Conservation (phyloP, 345 rosid species). For the Salix koriyanagi region DNA sequence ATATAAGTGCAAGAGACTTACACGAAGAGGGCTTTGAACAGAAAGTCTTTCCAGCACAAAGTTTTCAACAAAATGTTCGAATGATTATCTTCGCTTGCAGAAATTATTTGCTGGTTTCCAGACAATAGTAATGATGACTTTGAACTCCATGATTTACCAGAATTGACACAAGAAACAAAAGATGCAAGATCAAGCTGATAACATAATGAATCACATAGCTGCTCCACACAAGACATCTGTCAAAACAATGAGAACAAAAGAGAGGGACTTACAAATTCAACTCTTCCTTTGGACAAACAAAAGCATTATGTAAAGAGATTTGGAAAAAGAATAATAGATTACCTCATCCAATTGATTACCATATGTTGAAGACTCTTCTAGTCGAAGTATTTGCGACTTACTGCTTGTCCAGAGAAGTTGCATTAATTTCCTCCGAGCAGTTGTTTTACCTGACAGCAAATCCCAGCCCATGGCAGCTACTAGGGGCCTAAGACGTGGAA, state of each 20-base stretch:
- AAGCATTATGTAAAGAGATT: neutral
- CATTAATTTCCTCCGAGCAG: conserved; percentile 66
- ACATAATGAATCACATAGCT: conserved; percentile 79
- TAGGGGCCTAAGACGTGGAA: conserved; percentile 74
- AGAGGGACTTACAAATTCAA: neutral
- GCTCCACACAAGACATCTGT: conserved; percentile 83
- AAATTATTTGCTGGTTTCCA: conserved; percentile 40
- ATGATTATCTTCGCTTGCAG: conserved; percentile 43
- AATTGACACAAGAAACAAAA: conserved; percentile 79
- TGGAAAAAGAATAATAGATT: neutral
- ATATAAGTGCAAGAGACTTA: conserved; percentile 26
- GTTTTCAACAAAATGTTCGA: conserved; percentile 81
- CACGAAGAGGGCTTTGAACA: conserved; percentile 90
- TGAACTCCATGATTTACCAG: conserved; percentile 79
- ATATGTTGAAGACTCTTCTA: conserved; percentile 73
- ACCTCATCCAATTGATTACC: conserved; percentile 71
- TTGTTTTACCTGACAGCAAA: conserved; percentile 70
- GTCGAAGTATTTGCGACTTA: conserved; percentile 55
- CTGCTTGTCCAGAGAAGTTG: conserved; percentile 65
- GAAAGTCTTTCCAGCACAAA: conserved; percentile 94
- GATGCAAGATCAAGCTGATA: conserved; percentile 85
- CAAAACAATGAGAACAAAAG: conserved; percentile 4
- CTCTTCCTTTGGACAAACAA: neutral
- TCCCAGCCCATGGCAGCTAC: conserved; percentile 99
- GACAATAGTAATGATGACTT: conserved; percentile 61